These are phyloP conservation scores for Triangularia setosa DNA, from an alignment of 2,329 filamentous ascomycete species.

Conservation along the genomic window DNA sequence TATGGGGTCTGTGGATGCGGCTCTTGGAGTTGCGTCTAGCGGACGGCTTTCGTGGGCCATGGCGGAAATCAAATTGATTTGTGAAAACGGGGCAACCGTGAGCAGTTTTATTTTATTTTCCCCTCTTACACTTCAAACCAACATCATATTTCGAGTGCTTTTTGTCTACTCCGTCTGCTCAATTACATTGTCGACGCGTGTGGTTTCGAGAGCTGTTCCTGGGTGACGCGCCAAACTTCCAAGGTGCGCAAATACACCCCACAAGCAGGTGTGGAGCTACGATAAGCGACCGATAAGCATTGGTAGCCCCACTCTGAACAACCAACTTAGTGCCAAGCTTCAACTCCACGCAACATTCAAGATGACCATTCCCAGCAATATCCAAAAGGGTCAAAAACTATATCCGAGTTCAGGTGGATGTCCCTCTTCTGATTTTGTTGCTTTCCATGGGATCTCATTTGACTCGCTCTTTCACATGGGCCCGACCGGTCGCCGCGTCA, in stretches of 20 bases:
- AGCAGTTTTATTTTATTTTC: background rate
- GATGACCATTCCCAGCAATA: no score
- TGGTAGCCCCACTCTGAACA: background rate
- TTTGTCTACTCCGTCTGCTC: background rate
- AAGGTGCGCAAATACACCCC: background rate
- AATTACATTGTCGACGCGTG: background rate
- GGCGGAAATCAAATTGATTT: background rate
- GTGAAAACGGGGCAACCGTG: background rate
- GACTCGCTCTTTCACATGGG: background rate
- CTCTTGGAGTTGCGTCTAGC: slow-evolving; percentile 31
- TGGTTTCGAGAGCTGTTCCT: background rate
- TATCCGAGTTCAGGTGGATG: background rate
- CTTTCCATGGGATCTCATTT: background rate
- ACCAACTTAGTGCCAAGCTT: background rate
- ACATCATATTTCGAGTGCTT: background rate
- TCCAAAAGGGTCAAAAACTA: background rate
- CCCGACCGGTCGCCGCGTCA: background rate
- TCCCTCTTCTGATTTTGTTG: background rate
- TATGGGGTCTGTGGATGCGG: slow-evolving; percentile 35
- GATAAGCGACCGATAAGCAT: background rate
- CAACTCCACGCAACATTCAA: background rate
- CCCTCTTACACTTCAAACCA: background rate
- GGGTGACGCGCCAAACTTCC: background rate
- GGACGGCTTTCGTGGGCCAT: slow-evolving; percentile 24
- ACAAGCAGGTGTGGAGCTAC: background rate